Percentiles rank a stretch among this genome's conserved stretches.
These are phyloP conservation scores for Chlorencoelia australis DNA, from an alignment of 2,329 filamentous ascomycete species.

Conservation along the genomic window DNA sequence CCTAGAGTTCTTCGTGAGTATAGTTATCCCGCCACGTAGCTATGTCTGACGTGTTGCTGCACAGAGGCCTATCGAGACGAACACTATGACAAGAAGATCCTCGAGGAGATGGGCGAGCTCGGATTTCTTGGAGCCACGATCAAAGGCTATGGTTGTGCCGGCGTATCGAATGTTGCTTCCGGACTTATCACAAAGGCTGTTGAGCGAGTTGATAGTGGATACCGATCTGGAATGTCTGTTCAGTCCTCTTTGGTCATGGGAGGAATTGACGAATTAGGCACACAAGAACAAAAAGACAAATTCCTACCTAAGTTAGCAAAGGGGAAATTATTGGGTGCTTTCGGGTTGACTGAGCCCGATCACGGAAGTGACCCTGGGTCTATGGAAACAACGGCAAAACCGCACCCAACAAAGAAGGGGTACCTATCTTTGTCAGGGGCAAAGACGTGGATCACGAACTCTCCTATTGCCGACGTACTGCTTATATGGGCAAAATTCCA, in stretches of 20 bases:
- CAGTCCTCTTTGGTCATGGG: slow-evolving; percentile 92
- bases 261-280: slow-evolving; percentile 78
- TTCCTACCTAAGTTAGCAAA: slow-evolving; percentile 74
- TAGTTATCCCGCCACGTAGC: slow-evolving; percentile 6
- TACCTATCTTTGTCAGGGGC: slow-evolving; percentile 69
- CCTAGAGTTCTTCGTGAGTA: slow-evolving; percentile 74
- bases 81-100: slow-evolving; percentile 73
- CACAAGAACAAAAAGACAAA: slow-evolving; percentile 77
- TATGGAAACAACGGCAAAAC: slow-evolving; percentile 81
- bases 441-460: slow-evolving; percentile 96
- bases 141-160: slow-evolving; percentile 79
- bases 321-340: slow-evolving; percentile 73
- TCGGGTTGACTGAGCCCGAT: slow-evolving; percentile 86
- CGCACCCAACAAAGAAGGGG: slow-evolving; percentile 74
- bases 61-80: slow-evolving; percentile 79
- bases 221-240: slow-evolving; percentile 86
- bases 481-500: slow-evolving; percentile 90
- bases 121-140: slow-evolving; percentile 83
- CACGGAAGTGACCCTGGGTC: slow-evolving; percentile 86
- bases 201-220: slow-evolving; percentile 83
- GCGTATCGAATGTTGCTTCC: slow-evolving; percentile 78
- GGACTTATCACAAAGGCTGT: slow-evolving; percentile 85
- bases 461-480: slow-evolving; percentile 75
- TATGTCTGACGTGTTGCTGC: slow-evolving; percentile 3
- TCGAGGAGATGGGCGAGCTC: slow-evolving; percentile 85